Evolutionary conservation across 73 alveolate species (phyloP).

Genomic region (Tetrahymena thermophila): DNA sequence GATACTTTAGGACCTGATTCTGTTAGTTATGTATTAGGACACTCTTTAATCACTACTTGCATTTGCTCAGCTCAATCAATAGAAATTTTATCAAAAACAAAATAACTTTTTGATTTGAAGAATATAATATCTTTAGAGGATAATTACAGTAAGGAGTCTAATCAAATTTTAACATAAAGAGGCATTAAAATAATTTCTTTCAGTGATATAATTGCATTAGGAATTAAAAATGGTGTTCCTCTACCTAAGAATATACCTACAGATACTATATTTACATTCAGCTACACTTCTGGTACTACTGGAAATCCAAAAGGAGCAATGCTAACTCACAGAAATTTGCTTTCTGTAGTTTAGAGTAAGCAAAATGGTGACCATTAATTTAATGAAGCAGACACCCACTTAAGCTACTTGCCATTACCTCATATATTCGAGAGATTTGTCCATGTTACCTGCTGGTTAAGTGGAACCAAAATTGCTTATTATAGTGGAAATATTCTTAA

Average conservation of each 20-base stretch:
- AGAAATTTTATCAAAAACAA: neutral
- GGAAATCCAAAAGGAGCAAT: conserved; percentile 96
- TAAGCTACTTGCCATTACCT: conserved; percentile 90
- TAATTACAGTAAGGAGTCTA: neutral
- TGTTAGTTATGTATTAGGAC: neutral
- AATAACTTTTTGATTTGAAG: neutral
- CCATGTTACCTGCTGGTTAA: conserved; percentile 39
- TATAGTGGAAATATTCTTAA: conserved; percentile 75
- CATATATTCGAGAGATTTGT: conserved; percentile 86
- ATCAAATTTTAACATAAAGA: neutral
- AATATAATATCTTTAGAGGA: conserved; percentile 12
- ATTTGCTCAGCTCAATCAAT: conserved; percentile 4
- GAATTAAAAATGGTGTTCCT: neutral
- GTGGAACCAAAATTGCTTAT: conserved; percentile 74
- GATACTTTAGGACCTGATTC: conserved; percentile 53
- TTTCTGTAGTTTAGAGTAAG: conserved; percentile 43
- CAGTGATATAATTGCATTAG: neutral
- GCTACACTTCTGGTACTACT: conserved; percentile 96
- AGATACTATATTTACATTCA: conserved; percentile 55
- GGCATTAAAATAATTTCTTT: neutral
- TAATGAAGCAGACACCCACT: conserved; percentile 69
- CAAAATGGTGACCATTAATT: conserved; percentile 38
- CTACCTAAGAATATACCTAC: conserved; percentile 20
- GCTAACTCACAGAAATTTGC: conserved; percentile 62
- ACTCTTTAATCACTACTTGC: conserved; percentile 14